A percentile compares a stretch with the other conserved stretches of the same genome.
These are phyloP conservation scores for Wickerhamomyces rabaulensis DNA, from an alignment of 805 yeast species.

Conservation along the genomic window DNA sequence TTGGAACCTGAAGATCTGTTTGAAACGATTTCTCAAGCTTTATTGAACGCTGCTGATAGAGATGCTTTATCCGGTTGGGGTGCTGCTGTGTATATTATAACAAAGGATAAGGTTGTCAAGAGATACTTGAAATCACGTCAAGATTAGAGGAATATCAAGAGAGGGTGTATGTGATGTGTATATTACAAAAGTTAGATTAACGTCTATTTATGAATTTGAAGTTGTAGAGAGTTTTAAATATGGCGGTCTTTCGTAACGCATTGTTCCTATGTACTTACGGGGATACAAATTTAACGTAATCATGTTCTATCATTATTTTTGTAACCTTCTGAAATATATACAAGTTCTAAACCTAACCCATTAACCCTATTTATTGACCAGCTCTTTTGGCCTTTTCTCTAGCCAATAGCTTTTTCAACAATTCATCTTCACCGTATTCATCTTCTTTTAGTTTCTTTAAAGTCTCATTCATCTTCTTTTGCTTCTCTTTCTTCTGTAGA, in stretches of 20 bases:
- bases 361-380: conserved; percentile 10
- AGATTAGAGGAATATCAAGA: conserved; percentile 44
- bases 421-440: conserved; percentile 69
- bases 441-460: conserved; percentile 69
- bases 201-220: neutral
- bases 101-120: conserved; percentile 86
- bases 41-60: conserved; percentile 92
- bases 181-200: neutral
- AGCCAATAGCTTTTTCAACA: conserved; percentile 60
- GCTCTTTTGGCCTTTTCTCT: conserved; percentile 37
- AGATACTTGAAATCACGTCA: conserved; percentile 90
- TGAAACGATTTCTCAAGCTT: conserved; percentile 91
- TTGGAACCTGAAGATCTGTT: conserved; percentile 92
- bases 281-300: too few relatives aligned
- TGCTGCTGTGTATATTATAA: conserved; percentile 86
- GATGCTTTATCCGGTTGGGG: conserved; percentile 99
- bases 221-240: neutral
- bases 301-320: neutral
- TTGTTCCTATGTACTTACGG: too few relatives aligned
- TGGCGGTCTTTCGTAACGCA: too few relatives aligned
- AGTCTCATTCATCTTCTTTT: conserved; percentile 46
- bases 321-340: neutral
- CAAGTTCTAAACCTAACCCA: neutral
- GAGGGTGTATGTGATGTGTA: neutral
- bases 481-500: conserved; percentile 48